Evolutionary conservation across 768 basidiomycete genomes (phyloP), one percentile per base, ranked within the genome.

Genomic region (Pleurotus platypus): DNA sequence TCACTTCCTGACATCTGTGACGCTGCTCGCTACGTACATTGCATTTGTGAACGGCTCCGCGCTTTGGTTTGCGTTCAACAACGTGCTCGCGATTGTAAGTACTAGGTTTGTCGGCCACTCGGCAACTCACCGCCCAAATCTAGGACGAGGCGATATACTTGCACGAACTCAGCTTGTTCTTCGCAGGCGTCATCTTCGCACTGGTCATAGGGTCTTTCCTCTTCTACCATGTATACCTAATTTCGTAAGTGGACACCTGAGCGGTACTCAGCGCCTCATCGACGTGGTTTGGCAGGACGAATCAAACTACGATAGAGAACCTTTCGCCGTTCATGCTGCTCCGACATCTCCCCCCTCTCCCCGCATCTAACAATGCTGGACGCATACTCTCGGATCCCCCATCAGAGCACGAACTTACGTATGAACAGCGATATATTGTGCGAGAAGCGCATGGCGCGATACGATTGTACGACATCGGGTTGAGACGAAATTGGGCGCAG

Each of bases 281-380:
- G 3, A 35, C 30, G 2, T 35, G 9, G 30, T 11, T 24, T 30
- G 54, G 35, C 58, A 92, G 90, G 37, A 91, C 86, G 24, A 93
- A 93, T 66, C 89, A 92, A 72, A 92, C 91, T n/a, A 93, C 91
- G 0, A 60, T 92, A 18, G 91, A 93, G 65, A 78, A 83, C 56
- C 76, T 92, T 39, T 83, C 89, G 0, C 89, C 89, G 1, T 92
- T 89, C 68, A 67, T 88, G 24, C 75, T 93, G 12, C 75, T 94
- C 50, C 83, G 86, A 55, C 72, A 90, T 63, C 73, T 92, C 24
- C 87, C 91, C 30, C 79, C 80, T 3, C 73, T 89, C 9, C 85
- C 85, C 35, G 69, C 30, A 7, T 61, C 57, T 4, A 20, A 63
- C 0, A 68, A 73, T 16, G 27, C 12, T n/a, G 74, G 72, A 15